Conservation (phyloP, 257 asterid genomes). For the Penstemon newberryi region DNA sequence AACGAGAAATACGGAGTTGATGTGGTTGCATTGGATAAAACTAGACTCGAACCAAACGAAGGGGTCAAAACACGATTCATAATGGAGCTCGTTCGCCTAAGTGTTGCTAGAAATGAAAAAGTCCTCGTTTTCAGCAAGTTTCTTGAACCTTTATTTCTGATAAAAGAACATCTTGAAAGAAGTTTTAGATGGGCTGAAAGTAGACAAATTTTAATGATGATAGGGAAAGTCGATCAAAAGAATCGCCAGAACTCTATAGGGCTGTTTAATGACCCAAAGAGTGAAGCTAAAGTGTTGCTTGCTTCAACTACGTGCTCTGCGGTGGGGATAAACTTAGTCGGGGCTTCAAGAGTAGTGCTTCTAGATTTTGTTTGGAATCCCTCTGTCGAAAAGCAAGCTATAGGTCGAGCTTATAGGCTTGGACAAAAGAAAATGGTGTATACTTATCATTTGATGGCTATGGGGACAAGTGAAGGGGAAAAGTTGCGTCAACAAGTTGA, state of each 20-base stretch:
- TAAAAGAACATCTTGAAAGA: neutral
- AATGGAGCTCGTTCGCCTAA: conserved; percentile 26
- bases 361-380: conserved; percentile 25
- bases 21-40: neutral
- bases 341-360: conserved; percentile 13
- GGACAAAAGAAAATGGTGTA: conserved; percentile 17
- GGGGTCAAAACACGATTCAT: conserved; percentile 33
- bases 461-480: conserved; percentile 7
- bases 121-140: conserved; percentile 32
- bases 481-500: conserved; percentile 11
- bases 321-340: conserved; percentile 14
- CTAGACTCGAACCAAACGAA: conserved; percentile 16
- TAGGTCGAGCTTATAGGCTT: conserved; percentile 18
- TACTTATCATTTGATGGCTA: conserved; percentile 12
- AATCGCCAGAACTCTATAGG: neutral
- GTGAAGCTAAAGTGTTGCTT: conserved; percentile 13
- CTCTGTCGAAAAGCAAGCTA: conserved; percentile 15
- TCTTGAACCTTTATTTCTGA: neutral
- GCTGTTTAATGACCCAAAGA: neutral
- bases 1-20: neutral
- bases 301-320: conserved; percentile 20
- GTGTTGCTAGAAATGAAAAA: conserved; percentile 26
- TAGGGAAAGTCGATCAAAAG: neutral
- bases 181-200: neutral
- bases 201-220: neutral